Base-by-base conservation (phyloP, 2,329 filamentous ascomycete species). In the Falciphora oryzae region DNA sequence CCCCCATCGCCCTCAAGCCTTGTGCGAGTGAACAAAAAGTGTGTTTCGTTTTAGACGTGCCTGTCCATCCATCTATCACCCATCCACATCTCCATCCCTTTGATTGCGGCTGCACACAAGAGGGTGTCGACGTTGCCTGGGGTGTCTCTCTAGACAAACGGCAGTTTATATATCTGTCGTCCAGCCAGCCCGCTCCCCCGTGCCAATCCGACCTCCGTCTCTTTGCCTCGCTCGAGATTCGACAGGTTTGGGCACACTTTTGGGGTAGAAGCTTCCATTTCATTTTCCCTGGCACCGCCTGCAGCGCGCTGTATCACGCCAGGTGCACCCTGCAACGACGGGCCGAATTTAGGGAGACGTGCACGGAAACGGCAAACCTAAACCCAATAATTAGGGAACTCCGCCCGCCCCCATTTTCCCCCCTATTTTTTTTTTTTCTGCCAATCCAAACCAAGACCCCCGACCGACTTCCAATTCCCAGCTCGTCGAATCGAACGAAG, bases 381-480 rank as follows among this genome's bases (percentile, higher is more conserved):
- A 53, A 53, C 44, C 44, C 44, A 53, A 53, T 53, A n/a, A 53
- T 53, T 53, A 53, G 44, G 44, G 44, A 53, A 53, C 44, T 53
- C 44, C 44, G 44, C 44, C 44, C 44, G 44, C 44, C 44, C 44
- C 44, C 18, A 18, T 53, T 53, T 50, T 50, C 8, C 44, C 44
- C 44, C 44, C 44, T 53, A 53, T 53, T 53, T 53, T 53, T 53
- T 32, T 11, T 53, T 53, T 44, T 44, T 7, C 44, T 53, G 44
- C 44, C 44, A 53, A 10, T 7, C 44, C 22, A 53, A 18, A 22
- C 44, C 44, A 22, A 53, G 44, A 25, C 44, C 44, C 44, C 44
- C 44, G 44, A 53, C 44, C 44, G 44, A 53, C 44, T 53, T 53
- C 44, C 44, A 53, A 53, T 53, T 53, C 44, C 44, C 8, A n/a